A percentile compares a stretch with the other conserved stretches of the same genome.
Evolutionary conservation across 257 asterid species (phyloP).

Genomic region (Ilex aquifolium): DNA sequence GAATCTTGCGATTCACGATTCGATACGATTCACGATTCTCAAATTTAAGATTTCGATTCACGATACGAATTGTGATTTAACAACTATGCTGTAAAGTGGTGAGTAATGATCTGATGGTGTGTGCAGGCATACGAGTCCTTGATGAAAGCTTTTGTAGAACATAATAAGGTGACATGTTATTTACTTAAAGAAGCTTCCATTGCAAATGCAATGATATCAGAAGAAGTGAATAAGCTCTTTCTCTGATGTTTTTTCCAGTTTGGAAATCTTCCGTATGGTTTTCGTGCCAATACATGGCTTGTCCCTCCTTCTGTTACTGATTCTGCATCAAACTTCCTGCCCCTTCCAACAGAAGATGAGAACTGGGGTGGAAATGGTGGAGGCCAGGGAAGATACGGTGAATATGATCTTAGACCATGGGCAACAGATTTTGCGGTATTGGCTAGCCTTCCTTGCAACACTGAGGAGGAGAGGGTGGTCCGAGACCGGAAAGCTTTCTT

Average conservation of each 20-base stretch:
- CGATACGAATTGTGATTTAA: too few relatives aligned
- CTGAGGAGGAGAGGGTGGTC: conserved; percentile 91
- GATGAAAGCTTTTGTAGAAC: conserved; percentile 85
- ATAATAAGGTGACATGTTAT: conserved; percentile 70
- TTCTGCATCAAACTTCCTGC: conserved; percentile 40
- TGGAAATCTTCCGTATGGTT: conserved; percentile 97
- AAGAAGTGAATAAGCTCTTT: conserved; percentile 20
- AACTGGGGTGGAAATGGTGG: conserved; percentile 97
- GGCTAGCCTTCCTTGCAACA: conserved; percentile 83
- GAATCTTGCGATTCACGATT: too few relatives aligned
- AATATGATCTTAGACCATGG: conserved; percentile 85
- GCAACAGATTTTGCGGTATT: conserved; percentile 75
- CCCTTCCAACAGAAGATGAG: conserved; percentile 82
- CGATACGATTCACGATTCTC: too few relatives aligned
- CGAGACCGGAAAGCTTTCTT: conserved; percentile 97
- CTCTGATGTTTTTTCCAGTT: conserved; percentile 52
- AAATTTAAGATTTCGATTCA: too few relatives aligned
- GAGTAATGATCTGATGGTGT: conserved; percentile 15
- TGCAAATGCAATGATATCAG: conserved; percentile 10
- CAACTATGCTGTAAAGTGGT: background rate
- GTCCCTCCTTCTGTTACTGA: conserved; percentile 67
- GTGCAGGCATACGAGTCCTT: conserved; percentile 89
- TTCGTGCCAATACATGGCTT: conserved; percentile 98
- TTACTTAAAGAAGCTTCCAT: conserved; percentile 17
- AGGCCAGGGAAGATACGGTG: conserved; percentile 79